These are phyloP conservation scores for Reticulascus tulasneorum DNA, from an alignment of 2,329 filamentous ascomycete genomes.

Conservation along the genomic window DNA sequence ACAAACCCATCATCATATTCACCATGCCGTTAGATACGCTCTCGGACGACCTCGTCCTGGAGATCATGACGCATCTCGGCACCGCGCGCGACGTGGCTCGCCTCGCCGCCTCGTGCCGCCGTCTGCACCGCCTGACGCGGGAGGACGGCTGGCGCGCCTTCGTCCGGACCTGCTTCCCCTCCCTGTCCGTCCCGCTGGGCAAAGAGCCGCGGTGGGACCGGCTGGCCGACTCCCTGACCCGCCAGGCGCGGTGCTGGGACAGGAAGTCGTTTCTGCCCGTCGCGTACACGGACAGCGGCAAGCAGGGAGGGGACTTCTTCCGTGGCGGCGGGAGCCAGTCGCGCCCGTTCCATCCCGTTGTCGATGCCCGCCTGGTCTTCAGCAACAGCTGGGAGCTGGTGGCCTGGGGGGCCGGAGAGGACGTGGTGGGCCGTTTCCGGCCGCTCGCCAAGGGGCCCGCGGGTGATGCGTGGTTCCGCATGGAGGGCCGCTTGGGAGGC, in stretches of 20 bases:
- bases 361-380: constrained; percentile 39
- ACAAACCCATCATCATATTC: too few species aligned
- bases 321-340: constrained; percentile 5
- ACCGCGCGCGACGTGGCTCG: constrained; percentile 44
- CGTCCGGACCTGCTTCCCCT: constrained; percentile 39
- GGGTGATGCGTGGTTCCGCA: constrained; percentile 14
- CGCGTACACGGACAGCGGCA: constrained; percentile 22
- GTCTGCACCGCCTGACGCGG: constrained; percentile 33
- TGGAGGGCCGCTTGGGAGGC: constrained; percentile 33
- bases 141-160: constrained; percentile 48
- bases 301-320: constrained; percentile 14
- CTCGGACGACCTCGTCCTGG: constrained; percentile 47
- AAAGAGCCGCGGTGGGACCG: constrained; percentile 26
- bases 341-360: constrained; percentile 37
- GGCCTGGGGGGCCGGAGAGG: constrained; percentile 48
- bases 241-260: constrained; percentile 51
- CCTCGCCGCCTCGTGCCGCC: constrained; percentile 34
- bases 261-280: constrained; percentile 32
- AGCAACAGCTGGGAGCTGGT: constrained; percentile 40
- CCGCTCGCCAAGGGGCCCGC: constrained; percentile 18
- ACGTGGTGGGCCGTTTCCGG: constrained; percentile 40
- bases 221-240: constrained; percentile 43
- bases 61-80: constrained; percentile 43
- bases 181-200: constrained; percentile 27
- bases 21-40: constrained; percentile 39